These are phyloP conservation scores for Fraxinus velutina DNA, from an alignment of 305 asterid species.

Conservation along the genomic window DNA sequence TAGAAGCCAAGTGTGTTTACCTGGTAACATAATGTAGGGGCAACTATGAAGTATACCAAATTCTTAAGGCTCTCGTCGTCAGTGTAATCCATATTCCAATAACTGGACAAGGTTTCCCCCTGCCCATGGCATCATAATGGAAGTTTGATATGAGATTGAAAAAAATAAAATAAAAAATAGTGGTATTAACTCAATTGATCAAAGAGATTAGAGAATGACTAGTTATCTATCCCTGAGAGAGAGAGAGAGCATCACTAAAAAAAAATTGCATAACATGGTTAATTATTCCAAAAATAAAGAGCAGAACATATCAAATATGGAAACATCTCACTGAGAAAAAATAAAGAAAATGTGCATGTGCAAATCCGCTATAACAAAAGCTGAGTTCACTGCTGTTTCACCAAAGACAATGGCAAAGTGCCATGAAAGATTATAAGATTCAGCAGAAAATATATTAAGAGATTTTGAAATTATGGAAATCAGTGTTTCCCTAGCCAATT, in stretches of 20 bases:
- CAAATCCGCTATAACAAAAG: constrained; percentile 1
- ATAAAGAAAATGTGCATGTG: background rate
- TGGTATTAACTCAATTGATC: constrained; percentile 10
- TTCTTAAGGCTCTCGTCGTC: constrained; percentile 65
- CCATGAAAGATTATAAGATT: constrained; percentile 5
- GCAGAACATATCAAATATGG: background rate
- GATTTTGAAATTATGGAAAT: background rate
- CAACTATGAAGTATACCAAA: constrained; percentile 82
- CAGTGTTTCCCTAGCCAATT: background rate
- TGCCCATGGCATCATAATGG: constrained; percentile 48
- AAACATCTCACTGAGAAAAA: background rate
- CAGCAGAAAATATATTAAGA: background rate
- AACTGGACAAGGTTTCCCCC: constrained; percentile 55
- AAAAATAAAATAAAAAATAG: background rate
- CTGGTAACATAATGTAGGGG: constrained; percentile 98
- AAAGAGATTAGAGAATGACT: constrained; percentile 11
- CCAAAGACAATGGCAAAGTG: background rate
- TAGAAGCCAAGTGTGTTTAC: constrained; percentile 35
- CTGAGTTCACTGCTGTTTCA: background rate
- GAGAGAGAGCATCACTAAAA: background rate
- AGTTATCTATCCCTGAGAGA: constrained; percentile 4
- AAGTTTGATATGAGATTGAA: constrained; percentile 1
- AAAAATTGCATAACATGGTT: background rate
- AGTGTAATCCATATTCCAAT: constrained; percentile 53
- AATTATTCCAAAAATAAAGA: constrained; percentile 3